Evolutionary conservation across 345 rosid genomes (phyloP).

Genomic region (Nephelium lappaceum): DNA sequence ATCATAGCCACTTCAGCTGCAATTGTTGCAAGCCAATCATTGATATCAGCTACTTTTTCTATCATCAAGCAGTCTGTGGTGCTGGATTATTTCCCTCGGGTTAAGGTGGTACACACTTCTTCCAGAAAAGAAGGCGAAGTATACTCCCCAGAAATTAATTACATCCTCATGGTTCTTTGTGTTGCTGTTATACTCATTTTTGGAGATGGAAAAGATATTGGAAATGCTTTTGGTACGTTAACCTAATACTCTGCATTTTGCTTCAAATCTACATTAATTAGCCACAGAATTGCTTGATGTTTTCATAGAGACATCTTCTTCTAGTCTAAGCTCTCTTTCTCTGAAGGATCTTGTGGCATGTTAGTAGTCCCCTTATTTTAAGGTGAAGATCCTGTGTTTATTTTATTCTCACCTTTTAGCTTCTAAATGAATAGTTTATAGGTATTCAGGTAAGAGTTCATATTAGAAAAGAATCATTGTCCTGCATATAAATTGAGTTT

Average conservation of each 20-base stretch:
- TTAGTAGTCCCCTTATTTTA: too few species aligned
- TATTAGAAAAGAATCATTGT: not conserved
- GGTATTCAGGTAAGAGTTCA: not conserved
- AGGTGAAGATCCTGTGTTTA: too few species aligned
- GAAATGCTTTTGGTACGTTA: constrained; percentile 76
- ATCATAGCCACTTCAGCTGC: constrained; percentile 76
- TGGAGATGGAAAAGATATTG: constrained; percentile 81
- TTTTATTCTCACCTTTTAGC: too few species aligned
- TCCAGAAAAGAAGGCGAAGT: constrained; percentile 80
- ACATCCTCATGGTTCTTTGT: constrained; percentile 83
- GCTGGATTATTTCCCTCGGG: constrained; percentile 85
- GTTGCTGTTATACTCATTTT: constrained; percentile 76
- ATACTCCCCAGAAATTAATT: constrained; percentile 86
- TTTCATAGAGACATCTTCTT: not conserved
- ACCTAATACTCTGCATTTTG: not conserved
- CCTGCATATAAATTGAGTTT: not conserved
- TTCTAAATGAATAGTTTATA: too few species aligned
- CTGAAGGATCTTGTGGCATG: too few species aligned
- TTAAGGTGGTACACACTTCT: constrained; percentile 88
- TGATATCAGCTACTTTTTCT: constrained; percentile 90
- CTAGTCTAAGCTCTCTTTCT: not conserved
- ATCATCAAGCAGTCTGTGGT: constrained; percentile 88
- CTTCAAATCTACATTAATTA: not conserved
- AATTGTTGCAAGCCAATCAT: constrained; percentile 82
- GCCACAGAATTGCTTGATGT: not conserved